Base-by-base conservation (phyloP, 768 basidiomycete species). In the Solioccasus polychromus region DNA sequence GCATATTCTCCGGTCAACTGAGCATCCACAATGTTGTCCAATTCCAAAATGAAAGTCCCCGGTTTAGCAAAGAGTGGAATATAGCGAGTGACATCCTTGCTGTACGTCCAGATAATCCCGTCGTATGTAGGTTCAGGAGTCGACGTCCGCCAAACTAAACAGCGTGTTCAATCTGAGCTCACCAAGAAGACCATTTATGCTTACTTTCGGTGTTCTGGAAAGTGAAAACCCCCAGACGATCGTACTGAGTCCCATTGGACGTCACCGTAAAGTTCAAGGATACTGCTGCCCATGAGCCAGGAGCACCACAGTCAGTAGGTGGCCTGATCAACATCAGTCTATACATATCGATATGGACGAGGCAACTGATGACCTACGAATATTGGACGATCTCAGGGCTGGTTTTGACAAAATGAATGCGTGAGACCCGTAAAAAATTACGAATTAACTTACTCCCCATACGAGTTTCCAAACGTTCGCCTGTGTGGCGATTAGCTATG, bases 201-300 rank as follows among this genome's bases (percentile, higher is more conserved):
- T 49, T 55, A 85, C 83, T 86, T 62, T 89, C 88, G 7, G 85
- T 84, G 55, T 87, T 82, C 25, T 86, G 80, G 59, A 88, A 83
- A 5, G 83, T 85, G 54, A 91, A 85, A 14, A 81, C 76, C 2
- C 77, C 84, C 6, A 88, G 70, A 12, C 86, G 77, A 57, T 87
- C 85, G 47, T 77, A 88, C 59, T 88, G 85, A 7, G 83, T 85
- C 35, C 88, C 88, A 43, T 87, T 89, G 44, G 79, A 82, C 3
- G 85, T 83, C 17, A 83, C 84, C 0, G 88, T 88, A 53, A 88
- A 81, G 60, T 88, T 88, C 28, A 89, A 68, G 8, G 79, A 84
- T 25, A 90, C 73, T 0, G 78, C 86, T 7, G 83, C 77, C 88
- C 88, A 90, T 5, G 82, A 78, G 2, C 88, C 85, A 18, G 75